Evolutionary conservation across 75 land plant genomes (phyloP), one percentile per base, ranked within the genome.

Genomic region (Ceratopteris richardii): DNA sequence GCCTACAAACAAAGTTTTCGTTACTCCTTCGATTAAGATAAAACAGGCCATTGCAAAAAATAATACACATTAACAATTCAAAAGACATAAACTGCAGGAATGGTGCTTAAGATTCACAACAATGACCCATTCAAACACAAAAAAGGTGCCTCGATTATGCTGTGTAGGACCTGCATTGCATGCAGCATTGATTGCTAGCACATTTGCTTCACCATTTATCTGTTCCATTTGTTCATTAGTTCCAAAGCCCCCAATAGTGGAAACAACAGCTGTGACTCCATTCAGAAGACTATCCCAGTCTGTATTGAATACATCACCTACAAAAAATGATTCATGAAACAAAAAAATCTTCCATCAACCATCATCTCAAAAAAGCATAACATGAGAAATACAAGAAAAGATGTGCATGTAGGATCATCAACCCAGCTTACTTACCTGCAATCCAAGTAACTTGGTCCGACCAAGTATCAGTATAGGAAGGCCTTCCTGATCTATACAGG

Each of bases 141-240:
- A n/a, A n/a, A n/a, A n/a, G n/a, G n/a, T n/a, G n/a, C n/a, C n/a
- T n/a, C n/a, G n/a, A n/a, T n/a, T n/a, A n/a, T n/a, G n/a, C n/a
- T n/a, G n/a, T n/a, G n/a, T n/a, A 33, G 69, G 55, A 95, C 99
- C 99, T 78, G 62, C 82, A 21, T 82, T 82, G 57, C 79, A 78
- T 47, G 99, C 92, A 64, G 86, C 97, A 69, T 64, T 70, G 7
- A 95, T 88, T 27, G 99, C 88, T 26, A 80, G 30, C 51, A 95
- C 71, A 77, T 95, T 95, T 18, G 99, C 99, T 40, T 90, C 92
- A 26, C 96, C 99, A 73, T 95, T 95, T 46, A 95, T 77, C 57
- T 78, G 79, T 62, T 75, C 78, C 96, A 95, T 95, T 60, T 90
- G 82, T 31, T 95, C 99, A 62, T 95, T 84, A 63, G 69, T 83